A percentile compares a stretch with the other conserved stretches of the same genome.
These are phyloP conservation scores for Echinochloa phyllopogon DNA, from an alignment of 176 grass and related monocot species.

Conservation along the genomic window DNA sequence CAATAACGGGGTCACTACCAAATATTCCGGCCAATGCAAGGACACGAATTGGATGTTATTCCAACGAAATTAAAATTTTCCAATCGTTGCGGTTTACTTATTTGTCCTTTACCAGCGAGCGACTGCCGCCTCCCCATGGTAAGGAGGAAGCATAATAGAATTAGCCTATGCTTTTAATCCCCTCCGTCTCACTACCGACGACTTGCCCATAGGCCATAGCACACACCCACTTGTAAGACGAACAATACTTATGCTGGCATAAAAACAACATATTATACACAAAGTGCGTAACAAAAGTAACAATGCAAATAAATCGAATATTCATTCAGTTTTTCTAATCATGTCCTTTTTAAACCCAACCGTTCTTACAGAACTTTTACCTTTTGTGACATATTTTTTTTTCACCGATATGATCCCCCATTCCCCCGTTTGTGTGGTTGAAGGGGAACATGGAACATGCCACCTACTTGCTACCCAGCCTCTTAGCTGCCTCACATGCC, in stretches of 20 bases:
- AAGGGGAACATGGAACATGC: constrained; percentile 55
- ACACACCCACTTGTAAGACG: background rate
- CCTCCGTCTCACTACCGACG: no score
- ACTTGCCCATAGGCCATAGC: no score
- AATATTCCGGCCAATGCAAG: no score
- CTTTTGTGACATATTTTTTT: background rate
- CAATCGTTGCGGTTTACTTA: no score
- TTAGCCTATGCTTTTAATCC: no score
- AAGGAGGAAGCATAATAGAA: no score
- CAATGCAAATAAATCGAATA: background rate
- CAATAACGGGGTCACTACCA: no score
- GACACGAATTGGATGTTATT: no score
- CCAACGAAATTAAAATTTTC: no score
- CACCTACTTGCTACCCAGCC: constrained; percentile 27
- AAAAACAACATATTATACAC: background rate
- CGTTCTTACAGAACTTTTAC: background rate
- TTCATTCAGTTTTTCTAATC: background rate
- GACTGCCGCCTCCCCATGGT: no score
- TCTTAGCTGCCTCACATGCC: constrained; percentile 39
- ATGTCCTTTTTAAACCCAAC: background rate
- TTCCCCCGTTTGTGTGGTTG: constrained; percentile 37
- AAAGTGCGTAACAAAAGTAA: background rate
- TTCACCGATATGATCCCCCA: background rate
- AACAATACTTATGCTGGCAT: background rate
- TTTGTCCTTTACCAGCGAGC: no score